Conservation (phyloP, 202 grass and related monocot genomes). For the Elaeis oleifera region DNA sequence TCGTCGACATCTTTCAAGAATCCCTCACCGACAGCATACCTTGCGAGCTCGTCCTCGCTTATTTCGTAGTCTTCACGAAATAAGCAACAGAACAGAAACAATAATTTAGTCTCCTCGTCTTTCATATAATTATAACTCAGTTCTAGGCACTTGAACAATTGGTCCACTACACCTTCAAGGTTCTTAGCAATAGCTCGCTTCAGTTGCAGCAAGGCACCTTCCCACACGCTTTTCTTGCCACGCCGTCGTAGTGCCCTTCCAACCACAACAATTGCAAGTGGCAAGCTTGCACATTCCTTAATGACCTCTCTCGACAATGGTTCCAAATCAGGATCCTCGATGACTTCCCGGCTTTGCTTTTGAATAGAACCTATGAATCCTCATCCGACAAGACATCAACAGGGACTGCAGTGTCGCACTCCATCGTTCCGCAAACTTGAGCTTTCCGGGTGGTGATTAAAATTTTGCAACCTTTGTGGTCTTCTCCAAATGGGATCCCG, state of each 20-base stretch:
- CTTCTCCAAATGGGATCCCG: constrained; percentile 21
- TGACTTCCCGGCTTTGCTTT: constrained; percentile 18
- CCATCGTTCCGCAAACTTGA: constrained; percentile 12
- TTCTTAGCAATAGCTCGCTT: constrained; percentile 2
- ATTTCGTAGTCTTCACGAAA: constrained; percentile 26
- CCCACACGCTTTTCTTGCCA: neutral
- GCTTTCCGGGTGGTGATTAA: constrained; percentile 19
- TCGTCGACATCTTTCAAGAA: neutral
- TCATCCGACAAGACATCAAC: constrained; percentile 10
- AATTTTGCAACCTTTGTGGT: constrained; percentile 17
- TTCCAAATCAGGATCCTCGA: constrained; percentile 8
- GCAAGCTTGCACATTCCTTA: constrained; percentile 15
- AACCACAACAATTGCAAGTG: constrained; percentile 24
- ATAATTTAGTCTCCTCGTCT: neutral
- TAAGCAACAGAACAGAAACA: constrained; percentile 22
- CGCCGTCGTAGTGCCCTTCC: constrained; percentile 6
- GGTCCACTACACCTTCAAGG: constrained; percentile 7
- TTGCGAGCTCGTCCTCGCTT: constrained; percentile 15
- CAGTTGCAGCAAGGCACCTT: constrained; percentile 6
- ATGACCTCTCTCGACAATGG: constrained; percentile 10
- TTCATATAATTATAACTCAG: constrained; percentile 22
- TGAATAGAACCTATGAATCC: constrained; percentile 28
- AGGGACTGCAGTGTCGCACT: neutral
- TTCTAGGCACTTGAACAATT: constrained; percentile 18
- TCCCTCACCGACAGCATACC: constrained; percentile 2